Evolutionary conservation across 495 filamentous ascomycete genomes (phyloP).

Genomic region (Neurospora sp.): DNA sequence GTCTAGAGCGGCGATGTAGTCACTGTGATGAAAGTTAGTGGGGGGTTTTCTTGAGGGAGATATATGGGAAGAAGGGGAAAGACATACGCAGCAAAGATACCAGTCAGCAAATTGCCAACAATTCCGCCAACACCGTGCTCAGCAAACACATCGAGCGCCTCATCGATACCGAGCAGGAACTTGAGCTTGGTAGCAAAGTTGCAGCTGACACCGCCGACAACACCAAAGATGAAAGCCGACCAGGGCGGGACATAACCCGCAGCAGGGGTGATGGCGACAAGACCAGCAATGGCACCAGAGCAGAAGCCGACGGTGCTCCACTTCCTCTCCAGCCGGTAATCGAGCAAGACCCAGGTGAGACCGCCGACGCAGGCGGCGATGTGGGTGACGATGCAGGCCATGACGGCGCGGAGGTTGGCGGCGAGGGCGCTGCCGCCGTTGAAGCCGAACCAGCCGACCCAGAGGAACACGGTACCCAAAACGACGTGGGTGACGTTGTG

Average conservation of each 20-base stretch:
- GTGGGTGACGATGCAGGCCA: slow-evolving; percentile 65
- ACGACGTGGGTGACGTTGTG: slow-evolving; percentile 98
- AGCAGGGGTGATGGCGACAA: slow-evolving; percentile 91
- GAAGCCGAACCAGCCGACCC: slow-evolving; percentile 99
- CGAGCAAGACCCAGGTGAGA: slow-evolving; percentile 90
- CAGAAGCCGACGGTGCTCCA: slow-evolving; percentile 98
- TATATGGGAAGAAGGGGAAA: neutral
- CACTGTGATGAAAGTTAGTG: slow-evolving; percentile 17
- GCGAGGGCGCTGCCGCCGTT: slow-evolving; percentile 88
- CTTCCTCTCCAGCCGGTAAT: slow-evolving; percentile 90
- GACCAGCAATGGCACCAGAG: slow-evolving; percentile 84
- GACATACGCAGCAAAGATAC: slow-evolving; percentile 70
- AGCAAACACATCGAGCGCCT: slow-evolving; percentile 91
- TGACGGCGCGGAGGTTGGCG: slow-evolving; percentile 78
- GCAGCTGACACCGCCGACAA: slow-evolving; percentile 73
- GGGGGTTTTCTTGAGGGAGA: too few species aligned
- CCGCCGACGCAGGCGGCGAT: slow-evolving; percentile 76
- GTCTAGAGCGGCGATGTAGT: slow-evolving; percentile 87
- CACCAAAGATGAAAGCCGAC: slow-evolving; percentile 83
- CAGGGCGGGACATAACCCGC: slow-evolving; percentile 85
- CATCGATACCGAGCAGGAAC: slow-evolving; percentile 78
- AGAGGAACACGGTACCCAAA: slow-evolving; percentile 93
- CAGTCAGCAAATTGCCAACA: slow-evolving; percentile 84
- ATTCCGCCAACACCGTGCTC: slow-evolving; percentile 85
- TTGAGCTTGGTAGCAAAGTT: slow-evolving; percentile 98